Conservation (phyloP, 768 basidiomycete genomes). For the Calocybe gangraenosa region DNA sequence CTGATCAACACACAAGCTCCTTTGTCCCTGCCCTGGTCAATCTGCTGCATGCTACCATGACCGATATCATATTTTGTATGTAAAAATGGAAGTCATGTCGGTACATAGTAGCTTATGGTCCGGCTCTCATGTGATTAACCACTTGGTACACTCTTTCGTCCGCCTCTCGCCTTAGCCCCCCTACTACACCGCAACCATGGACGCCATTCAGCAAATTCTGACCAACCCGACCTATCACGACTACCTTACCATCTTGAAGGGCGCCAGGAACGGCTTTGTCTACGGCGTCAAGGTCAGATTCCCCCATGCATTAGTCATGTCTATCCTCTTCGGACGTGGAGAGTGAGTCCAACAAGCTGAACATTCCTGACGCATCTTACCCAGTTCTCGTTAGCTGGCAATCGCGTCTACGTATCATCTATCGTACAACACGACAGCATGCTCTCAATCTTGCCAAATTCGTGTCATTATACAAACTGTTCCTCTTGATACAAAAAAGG, state of each 20-base stretch:
- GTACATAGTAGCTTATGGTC: no score
- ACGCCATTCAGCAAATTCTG: slow-evolving; percentile 43
- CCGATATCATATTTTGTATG: no score
- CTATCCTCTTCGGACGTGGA: slow-evolving; percentile 88
- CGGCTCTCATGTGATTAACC: slow-evolving; percentile 18
- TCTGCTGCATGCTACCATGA: no score
- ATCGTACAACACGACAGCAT: slow-evolving; percentile 84
- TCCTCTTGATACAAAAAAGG: slow-evolving; percentile 80
- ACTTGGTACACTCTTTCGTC: slow-evolving; percentile 5
- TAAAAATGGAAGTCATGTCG: no score
- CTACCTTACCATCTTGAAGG: slow-evolving; percentile 89
- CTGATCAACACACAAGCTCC: not conserved
- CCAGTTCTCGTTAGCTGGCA: slow-evolving; percentile 52
- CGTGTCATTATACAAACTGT: slow-evolving; percentile 87
- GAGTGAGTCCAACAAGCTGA: slow-evolving; percentile 52
- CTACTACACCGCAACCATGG: slow-evolving; percentile 16
- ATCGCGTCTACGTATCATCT: slow-evolving; percentile 63
- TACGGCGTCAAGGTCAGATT: slow-evolving; percentile 91
- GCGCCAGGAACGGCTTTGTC: slow-evolving; percentile 85
- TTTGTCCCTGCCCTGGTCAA: not conserved
- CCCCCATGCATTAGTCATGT: slow-evolving; percentile 96
- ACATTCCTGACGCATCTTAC: slow-evolving; percentile 9
- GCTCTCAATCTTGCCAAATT: slow-evolving; percentile 92
- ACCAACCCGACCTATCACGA: slow-evolving; percentile 81
- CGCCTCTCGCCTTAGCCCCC: not conserved